Percentiles rank a stretch among this genome's conserved stretches.
phyloP scores from a whole-genome alignment of 2,329 filamentous ascomycete species.

The Alternaria viburni region DNA sequence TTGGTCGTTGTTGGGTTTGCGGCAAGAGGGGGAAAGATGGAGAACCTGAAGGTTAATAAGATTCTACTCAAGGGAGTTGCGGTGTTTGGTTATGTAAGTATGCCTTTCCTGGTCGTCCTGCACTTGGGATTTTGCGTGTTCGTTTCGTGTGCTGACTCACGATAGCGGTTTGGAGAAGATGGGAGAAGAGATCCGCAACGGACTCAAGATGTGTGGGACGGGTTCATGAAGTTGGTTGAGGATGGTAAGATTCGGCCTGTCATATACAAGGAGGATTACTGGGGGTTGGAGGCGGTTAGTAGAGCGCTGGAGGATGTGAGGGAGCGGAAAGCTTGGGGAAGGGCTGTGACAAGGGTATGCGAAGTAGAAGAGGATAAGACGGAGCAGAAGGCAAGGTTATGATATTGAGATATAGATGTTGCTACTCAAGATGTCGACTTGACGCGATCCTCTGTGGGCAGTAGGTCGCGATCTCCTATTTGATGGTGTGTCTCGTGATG shows the following conservation, averaged over 20 bases:
- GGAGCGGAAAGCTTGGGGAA: conserved; percentile 60
- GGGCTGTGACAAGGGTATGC: conserved; percentile 59
- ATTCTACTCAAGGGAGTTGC: conserved; percentile 32
- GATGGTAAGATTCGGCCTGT: conserved; percentile 58
- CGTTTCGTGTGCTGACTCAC: background rate
- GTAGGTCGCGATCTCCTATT: background rate
- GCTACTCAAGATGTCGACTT: background rate
- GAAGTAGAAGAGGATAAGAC: conserved; percentile 24
- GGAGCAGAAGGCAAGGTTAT: background rate
- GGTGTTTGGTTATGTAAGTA: conserved; percentile 34
- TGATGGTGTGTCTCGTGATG: background rate
- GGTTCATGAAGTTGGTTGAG: conserved; percentile 57
- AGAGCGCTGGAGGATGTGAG: conserved; percentile 60
- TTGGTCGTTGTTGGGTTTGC: conserved; percentile 66
- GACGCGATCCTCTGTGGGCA: background rate
- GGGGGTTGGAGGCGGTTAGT: conserved; percentile 58
- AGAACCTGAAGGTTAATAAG: conserved; percentile 41
- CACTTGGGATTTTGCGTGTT: background rate
- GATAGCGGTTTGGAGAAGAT: conserved; percentile 63
- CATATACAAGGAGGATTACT: conserved; percentile 57
- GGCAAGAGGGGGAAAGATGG: conserved; percentile 60
- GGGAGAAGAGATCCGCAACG: conserved; percentile 57
- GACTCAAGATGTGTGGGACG: conserved; percentile 58
- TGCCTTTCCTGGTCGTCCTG: background rate
- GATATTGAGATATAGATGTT: background rate